Base-by-base conservation (phyloP, 306 rosid species). In the Cucurbita maxima region DNA sequence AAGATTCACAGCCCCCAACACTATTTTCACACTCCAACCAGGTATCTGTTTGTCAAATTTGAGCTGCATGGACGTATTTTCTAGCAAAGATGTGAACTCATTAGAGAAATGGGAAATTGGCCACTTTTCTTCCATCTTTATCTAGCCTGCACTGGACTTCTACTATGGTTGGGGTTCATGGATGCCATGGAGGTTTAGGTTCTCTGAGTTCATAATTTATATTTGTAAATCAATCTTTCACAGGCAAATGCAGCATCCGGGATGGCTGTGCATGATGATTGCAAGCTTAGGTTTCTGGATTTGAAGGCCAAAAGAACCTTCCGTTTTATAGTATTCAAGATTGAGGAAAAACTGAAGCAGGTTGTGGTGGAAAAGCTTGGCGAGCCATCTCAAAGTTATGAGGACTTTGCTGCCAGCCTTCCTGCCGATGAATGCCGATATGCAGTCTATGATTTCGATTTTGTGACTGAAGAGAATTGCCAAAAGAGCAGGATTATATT, bases 241-340 rank as follows among this genome's bases (percentile, higher is more conserved):
- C 48, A 85, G 88, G 88, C 86, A 44, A 85, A 85, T 16, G 86
- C 88, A 57, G 82, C 86, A 36, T 85, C 88, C 1, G 88, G 88
- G 72, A 85, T 85, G 84, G 88, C 86, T 48, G 83, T 85, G 63
- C 86, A 85, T 5, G 88, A 73, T 71, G 88, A 85, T 47, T 85
- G 88, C 77, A 85, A 85, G 79, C 77, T 82, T 16, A 80, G 75
- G 78, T 85, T 85, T 70, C 52, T 85, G 50, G 88, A 85, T 14
- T 68, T 85, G 66, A 85, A 85, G 84, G 78, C 84, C n/a, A 85
- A 82, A 70, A 76, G 88, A 76, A 80, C 84, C 20, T 80, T 72
- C 80, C 88, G 88, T 52, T 85, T 75, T 78, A 73, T 85, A 38
- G 83, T 85, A 34, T 85, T 52, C 81, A 85, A 85, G 81, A 85